Conservation (phyloP, 2,329 filamentous ascomycete species). For the Capronia americana region DNA sequence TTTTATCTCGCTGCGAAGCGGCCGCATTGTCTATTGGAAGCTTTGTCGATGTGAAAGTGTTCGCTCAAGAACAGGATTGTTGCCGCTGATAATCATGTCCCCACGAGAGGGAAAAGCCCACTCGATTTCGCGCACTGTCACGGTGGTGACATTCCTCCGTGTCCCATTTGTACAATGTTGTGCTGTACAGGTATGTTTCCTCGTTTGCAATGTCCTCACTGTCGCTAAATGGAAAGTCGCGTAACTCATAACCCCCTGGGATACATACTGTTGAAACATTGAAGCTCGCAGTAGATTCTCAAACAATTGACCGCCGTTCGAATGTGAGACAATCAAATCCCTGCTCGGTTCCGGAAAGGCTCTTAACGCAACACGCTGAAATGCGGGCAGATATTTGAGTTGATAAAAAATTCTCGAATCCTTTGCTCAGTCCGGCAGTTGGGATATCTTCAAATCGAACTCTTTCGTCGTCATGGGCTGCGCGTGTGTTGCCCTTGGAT, state of each 20-base stretch:
- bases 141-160: constrained; percentile 1
- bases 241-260: constrained; percentile 16
- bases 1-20: constrained; percentile 26
- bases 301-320: background rate
- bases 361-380: constrained; percentile 21
- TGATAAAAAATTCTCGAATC: constrained; percentile 1
- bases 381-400: constrained; percentile 5
- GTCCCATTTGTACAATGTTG: constrained; percentile 14
- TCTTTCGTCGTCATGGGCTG: constrained; percentile 11
- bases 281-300: constrained; percentile 9
- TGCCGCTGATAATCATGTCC: background rate
- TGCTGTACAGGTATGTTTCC: constrained; percentile 16
- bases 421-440: background rate
- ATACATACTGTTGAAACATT: constrained; percentile 5
- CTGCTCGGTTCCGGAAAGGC: constrained; percentile 5
- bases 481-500: constrained; percentile 35
- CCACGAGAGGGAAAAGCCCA: background rate
- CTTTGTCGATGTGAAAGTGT: background rate
- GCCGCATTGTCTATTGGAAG: constrained; percentile 18
- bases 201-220: background rate
- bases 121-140: background rate
- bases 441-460: constrained; percentile 11
- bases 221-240: background rate
- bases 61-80: background rate
- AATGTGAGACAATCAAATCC: background rate